Base-by-base conservation (phyloP, 208 protist species). In the Leptomonas seymouri region DNA sequence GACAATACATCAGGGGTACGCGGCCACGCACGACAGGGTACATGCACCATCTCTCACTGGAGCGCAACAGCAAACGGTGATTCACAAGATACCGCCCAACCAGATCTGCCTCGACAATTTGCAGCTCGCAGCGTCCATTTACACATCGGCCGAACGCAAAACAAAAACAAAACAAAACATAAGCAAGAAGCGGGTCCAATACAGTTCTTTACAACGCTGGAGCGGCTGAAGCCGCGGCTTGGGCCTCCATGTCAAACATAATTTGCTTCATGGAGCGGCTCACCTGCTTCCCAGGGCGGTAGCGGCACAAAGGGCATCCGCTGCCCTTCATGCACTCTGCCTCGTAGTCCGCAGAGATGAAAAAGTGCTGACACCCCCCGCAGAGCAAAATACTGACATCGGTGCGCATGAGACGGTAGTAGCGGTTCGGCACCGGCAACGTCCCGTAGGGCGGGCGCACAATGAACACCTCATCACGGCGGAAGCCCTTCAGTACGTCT, bases 341-440 rank as follows among this genome's bases (percentile, higher is more conserved):
- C 85, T 98, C 95, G 70, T 97, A 98, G 44, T 98, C 93, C 2
- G 84, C 82, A 15, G 82, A 87, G 67, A 87, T 78, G 77, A 98
- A 98, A 69, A 98, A 98, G 81, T 97, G 97, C 74, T 97, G 93
- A 79, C 97, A 98, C n/a, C 84, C 78, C 6, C 74, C 71, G 75
- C 95, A 98, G 25, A 97, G 67, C 7, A 84, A 67, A 50, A 98
- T 87, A n/a, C 66, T 69, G 1, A 87, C 76, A 57, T 92, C 91
- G 6, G 76, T 53, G 34, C 94, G 78, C 78, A 98, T 85, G 44
- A 95, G 67, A 20, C 92, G 85, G 71, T 97, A 98, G 83, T 97
- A 98, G 59, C 90, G 85, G 55, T 92, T 92, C 46, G 82, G 84
- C 39, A 93, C 79, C 2, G 78, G 77, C 53, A 95, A 73, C 8